These are phyloP conservation scores for Triticum dicoccoides DNA, from an alignment of 176 grass and related monocot genomes.

Conservation along the genomic window DNA sequence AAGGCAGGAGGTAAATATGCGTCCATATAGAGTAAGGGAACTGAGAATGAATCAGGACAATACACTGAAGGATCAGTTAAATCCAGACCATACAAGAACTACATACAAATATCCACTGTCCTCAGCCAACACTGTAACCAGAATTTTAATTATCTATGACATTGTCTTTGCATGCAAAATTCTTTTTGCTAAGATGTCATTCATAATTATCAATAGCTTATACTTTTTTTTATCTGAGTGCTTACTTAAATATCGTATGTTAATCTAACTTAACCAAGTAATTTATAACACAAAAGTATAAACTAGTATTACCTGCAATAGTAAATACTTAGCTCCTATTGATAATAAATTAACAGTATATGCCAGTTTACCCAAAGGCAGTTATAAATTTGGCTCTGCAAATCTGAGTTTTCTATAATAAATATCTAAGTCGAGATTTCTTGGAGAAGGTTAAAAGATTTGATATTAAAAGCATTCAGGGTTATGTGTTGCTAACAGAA, in stretches of 20 bases:
- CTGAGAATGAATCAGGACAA: neutral
- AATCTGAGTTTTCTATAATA: neutral
- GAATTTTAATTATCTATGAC: neutral
- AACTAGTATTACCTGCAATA: constrained; percentile 5
- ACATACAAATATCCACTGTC: neutral
- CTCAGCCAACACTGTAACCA: neutral
- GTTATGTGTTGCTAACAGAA: neutral
- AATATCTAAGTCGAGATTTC: neutral
- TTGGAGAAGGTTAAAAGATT: constrained; percentile 17
- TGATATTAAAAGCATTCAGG: neutral
- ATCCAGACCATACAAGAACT: neutral
- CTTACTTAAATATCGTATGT: neutral
- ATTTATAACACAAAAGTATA: constrained; percentile 6
- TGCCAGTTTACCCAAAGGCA: neutral
- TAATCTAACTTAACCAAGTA: neutral
- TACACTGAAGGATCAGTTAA: neutral
- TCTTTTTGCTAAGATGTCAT: neutral
- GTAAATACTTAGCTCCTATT: neutral
- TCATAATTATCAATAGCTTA: neutral
- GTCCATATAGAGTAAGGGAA: neutral
- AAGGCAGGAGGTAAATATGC: neutral
- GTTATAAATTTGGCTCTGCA: neutral
- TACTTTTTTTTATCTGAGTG: neutral
- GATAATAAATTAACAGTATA: neutral
- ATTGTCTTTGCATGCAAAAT: neutral